phyloP scores from a whole-genome alignment of 306 rosid genomes.

The Rosa persica region DNA sequence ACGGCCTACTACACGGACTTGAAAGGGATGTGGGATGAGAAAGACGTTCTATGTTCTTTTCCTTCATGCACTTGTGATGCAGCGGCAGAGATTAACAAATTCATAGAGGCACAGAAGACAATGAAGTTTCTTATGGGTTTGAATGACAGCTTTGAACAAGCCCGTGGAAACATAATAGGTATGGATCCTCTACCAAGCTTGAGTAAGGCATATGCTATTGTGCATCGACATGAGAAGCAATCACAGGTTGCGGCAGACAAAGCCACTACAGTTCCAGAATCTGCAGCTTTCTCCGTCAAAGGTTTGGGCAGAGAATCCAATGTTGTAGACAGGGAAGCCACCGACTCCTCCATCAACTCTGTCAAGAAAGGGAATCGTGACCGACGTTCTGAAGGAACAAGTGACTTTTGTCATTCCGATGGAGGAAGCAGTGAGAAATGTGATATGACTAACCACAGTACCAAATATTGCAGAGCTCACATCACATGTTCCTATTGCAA shows the following conservation, averaged over 20 bases:
- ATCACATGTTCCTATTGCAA: too few species aligned
- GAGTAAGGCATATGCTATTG: not conserved
- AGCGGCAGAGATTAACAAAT: not conserved
- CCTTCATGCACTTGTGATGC: not conserved
- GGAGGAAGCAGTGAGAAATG: not conserved
- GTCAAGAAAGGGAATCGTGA: too few species aligned
- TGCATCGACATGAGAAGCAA: not conserved
- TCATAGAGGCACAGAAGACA: not conserved
- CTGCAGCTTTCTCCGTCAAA: too few species aligned
- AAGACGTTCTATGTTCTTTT: not conserved
- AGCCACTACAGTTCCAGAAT: too few species aligned
- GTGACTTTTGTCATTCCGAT: too few species aligned
- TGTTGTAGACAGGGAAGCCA: too few species aligned
- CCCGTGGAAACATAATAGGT: not conserved
- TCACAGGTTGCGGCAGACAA: too few species aligned
- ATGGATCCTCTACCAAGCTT: not conserved
- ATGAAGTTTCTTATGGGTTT: not conserved
- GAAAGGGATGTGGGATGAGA: slow-evolving; percentile 9
- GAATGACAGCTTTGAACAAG: not conserved
- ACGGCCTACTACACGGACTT: not conserved
- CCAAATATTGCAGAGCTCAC: too few species aligned
- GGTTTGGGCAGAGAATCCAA: too few species aligned
- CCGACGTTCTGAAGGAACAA: too few species aligned
- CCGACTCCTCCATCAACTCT: too few species aligned
- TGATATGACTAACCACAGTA: not conserved